Percentiles rank a stretch among this genome's conserved stretches.
These are phyloP conservation scores for Aspergillus asperescens DNA, from an alignment of 495 filamentous ascomycete species.

Conservation along the genomic window DNA sequence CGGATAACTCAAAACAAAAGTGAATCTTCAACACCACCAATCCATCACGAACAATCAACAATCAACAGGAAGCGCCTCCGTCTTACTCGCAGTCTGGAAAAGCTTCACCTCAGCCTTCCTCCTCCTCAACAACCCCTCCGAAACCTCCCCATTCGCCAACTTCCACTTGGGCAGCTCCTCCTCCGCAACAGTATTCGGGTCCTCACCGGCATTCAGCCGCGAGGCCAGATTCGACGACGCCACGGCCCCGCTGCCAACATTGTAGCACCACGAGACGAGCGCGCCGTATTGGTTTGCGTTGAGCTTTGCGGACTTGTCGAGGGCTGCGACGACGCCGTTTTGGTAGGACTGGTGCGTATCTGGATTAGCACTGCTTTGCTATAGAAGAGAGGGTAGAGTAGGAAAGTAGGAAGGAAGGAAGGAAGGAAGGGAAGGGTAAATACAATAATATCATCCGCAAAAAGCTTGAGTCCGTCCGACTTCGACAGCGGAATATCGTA, in stretches of 20 bases:
- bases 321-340: conserved; percentile 17
- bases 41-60: too few relatives aligned
- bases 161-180: conserved; percentile 48
- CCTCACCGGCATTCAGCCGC: conserved; percentile 43
- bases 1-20: too few relatives aligned
- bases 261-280: conserved; percentile 24
- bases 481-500: conserved; percentile 41
- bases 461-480: conserved; percentile 33
- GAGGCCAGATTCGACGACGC: conserved; percentile 33
- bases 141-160: conserved; percentile 32
- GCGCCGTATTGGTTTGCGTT: conserved; percentile 26
- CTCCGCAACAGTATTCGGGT: conserved; percentile 32
- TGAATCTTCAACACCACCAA: too few relatives aligned
- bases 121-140: conserved; percentile 35
- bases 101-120: conserved; percentile 41
- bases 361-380: background rate
- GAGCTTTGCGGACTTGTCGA: conserved; percentile 20
- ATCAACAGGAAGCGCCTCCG: conserved; percentile 23
- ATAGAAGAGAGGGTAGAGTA: background rate
- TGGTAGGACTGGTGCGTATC: conserved; percentile 15
- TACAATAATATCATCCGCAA: conserved; percentile 40
- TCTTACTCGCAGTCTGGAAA: conserved; percentile 25
- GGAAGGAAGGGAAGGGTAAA: background rate
- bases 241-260: conserved; percentile 19
- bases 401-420: conserved; percentile 9